These are phyloP conservation scores for Neofusicoccum umdonicola DNA, from an alignment of 2,329 filamentous ascomycete species.

Conservation along the genomic window DNA sequence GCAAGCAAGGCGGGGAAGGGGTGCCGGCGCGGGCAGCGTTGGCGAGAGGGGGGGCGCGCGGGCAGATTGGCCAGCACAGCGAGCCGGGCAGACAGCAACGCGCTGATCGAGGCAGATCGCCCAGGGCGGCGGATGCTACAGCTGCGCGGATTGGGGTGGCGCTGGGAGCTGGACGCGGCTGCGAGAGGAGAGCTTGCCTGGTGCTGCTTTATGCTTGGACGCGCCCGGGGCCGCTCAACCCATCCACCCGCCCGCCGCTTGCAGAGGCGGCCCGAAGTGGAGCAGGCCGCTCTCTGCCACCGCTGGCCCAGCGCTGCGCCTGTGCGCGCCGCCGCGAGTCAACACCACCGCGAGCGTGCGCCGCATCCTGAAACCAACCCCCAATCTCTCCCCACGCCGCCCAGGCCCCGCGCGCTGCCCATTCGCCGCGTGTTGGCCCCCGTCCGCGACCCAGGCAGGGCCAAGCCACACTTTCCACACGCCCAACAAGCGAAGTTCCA, in stretches of 20 bases:
- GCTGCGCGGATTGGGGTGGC: not conserved
- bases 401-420: not conserved
- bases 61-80: not conserved
- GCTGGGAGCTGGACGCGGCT: not conserved
- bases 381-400: not conserved
- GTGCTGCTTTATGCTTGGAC: not conserved
- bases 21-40: not conserved
- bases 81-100: not conserved
- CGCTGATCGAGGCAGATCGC: conserved; percentile 3
- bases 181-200: not conserved
- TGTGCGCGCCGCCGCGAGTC: not conserved
- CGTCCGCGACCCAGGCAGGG: not conserved
- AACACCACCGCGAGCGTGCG: conserved; percentile 2
- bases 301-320: not conserved
- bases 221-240: conserved; percentile 7
- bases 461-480: conserved; percentile 14
- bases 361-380: not conserved
- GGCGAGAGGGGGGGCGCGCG: not conserved
- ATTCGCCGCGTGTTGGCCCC: not conserved
- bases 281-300: not conserved
- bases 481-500: conserved; percentile 15
- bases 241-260: conserved; percentile 4
- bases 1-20: conserved; percentile 5
- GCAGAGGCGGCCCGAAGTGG: conserved; percentile 11
- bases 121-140: not conserved